Percentiles rank a stretch among this genome's conserved stretches.
These are phyloP conservation scores for Colletotrichum liaoningense DNA, from an alignment of 2,329 filamentous ascomycete genomes.

Conservation along the genomic window DNA sequence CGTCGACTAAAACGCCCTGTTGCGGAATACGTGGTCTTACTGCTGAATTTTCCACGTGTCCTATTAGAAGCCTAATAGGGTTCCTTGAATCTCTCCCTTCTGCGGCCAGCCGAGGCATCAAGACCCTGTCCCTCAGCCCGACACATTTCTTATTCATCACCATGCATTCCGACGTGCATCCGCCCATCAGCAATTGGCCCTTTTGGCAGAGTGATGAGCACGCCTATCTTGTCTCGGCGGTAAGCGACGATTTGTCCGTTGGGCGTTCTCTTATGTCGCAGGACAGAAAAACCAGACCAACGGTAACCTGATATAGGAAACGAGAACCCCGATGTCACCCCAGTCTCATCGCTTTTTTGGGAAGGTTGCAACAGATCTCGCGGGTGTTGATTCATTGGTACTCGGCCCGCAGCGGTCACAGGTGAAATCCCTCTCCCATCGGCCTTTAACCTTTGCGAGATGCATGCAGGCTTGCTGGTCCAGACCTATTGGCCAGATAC, in stretches of 20 bases:
- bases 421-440: background rate
- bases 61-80: background rate
- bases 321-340: conserved; percentile 5
- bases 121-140: background rate
- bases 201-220: background rate
- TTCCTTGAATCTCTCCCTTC: background rate
- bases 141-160: conserved; percentile 17
- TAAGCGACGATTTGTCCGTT: conserved; percentile 5
- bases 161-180: conserved; percentile 2
- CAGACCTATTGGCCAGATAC: conserved; percentile 8
- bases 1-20: background rate
- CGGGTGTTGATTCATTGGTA: background rate
- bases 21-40: background rate
- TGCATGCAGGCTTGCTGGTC: conserved; percentile 18
- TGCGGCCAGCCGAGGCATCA: background rate
- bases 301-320: background rate
- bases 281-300: background rate
- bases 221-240: conserved; percentile 3
- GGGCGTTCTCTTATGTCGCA: background rate
- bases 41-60: background rate
- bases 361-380: conserved; percentile 21
- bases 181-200: background rate
- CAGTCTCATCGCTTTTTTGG: conserved; percentile 8
- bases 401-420: background rate
- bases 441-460: background rate